Evolutionary conservation across 495 filamentous ascomycete species (phyloP).

Genomic region (Penicillium verhagenii): DNA sequence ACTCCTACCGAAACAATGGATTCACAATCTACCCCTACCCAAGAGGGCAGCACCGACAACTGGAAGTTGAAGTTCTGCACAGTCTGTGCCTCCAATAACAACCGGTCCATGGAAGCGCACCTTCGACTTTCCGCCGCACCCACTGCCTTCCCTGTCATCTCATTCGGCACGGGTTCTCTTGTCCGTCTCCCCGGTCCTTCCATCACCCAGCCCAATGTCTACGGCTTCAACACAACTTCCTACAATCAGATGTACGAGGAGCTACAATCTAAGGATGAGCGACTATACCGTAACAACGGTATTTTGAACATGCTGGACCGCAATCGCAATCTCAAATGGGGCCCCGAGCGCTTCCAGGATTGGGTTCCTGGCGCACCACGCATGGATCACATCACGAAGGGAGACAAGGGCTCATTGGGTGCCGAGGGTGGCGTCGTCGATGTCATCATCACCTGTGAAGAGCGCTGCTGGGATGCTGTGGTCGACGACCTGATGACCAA

Average conservation of each 20-base stretch:
- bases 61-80: constrained; percentile 97
- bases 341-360: constrained; percentile 97
- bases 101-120: constrained; percentile 98
- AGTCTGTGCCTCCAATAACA: constrained; percentile 96
- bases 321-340: constrained; percentile 89
- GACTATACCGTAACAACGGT: constrained; percentile 88
- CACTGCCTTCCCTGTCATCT: constrained; percentile 84
- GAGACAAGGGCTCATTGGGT: constrained; percentile 71
- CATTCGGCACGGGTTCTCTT: constrained; percentile 93
- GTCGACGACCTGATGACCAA: constrained; percentile 88
- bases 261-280: constrained; percentile 77
- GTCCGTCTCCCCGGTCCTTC: constrained; percentile 92
- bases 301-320: constrained; percentile 93
- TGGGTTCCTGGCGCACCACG: constrained; percentile 88
- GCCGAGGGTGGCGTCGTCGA: constrained; percentile 91
- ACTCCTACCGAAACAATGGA: constrained; percentile 17
- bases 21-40: constrained; percentile 20
- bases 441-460: constrained; percentile 95
- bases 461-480: constrained; percentile 98
- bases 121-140: constrained; percentile 74
- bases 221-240: constrained; percentile 91
- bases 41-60: constrained; percentile 46
- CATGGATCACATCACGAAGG: constrained; percentile 53
- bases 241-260: constrained; percentile 91
- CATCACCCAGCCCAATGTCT: constrained; percentile 92